Percentiles rank a stretch among this genome's conserved stretches.
Evolutionary conservation across 2,329 filamentous ascomycete genomes (phyloP).

Genomic region (Penicillium brasilianum): DNA sequence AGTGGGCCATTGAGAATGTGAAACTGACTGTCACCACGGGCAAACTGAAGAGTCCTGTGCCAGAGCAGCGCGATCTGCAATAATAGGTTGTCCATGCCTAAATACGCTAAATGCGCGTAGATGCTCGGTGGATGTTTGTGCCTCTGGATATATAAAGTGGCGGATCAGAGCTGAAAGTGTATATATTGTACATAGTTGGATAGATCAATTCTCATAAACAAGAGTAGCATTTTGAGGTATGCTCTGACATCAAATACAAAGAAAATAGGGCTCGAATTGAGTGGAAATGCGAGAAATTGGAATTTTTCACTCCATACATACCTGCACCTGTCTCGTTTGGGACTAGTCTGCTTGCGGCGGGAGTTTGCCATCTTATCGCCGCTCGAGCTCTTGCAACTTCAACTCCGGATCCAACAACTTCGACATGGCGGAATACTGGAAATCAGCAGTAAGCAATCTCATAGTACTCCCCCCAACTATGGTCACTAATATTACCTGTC

Average conservation of each 20-base stretch:
- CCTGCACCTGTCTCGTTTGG: slow-evolving; percentile 11
- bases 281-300: too few relatives aligned
- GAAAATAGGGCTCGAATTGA: background rate
- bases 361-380: slow-evolving; percentile 25
- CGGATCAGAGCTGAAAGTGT: too few relatives aligned
- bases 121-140: background rate
- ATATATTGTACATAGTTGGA: background rate
- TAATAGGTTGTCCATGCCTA: background rate
- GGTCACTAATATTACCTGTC: slow-evolving; percentile 4
- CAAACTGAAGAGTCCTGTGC: slow-evolving; percentile 70
- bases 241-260: background rate
- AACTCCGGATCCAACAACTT: background rate
- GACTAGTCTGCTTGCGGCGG: slow-evolving; percentile 22
- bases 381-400: background rate
- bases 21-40: slow-evolving; percentile 65
- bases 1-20: slow-evolving; percentile 75
- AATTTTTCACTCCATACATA: background rate
- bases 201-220: background rate
- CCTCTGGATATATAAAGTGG: background rate
- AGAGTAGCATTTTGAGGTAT: too few relatives aligned
- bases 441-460: slow-evolving; percentile 70
- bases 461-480: background rate
- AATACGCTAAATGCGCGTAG: background rate
- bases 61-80: slow-evolving; percentile 65
- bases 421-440: slow-evolving; percentile 96